Evolutionary conservation across 2,329 filamentous ascomycete genomes (phyloP).

Genomic region (Cladophialophora yegresii): DNA sequence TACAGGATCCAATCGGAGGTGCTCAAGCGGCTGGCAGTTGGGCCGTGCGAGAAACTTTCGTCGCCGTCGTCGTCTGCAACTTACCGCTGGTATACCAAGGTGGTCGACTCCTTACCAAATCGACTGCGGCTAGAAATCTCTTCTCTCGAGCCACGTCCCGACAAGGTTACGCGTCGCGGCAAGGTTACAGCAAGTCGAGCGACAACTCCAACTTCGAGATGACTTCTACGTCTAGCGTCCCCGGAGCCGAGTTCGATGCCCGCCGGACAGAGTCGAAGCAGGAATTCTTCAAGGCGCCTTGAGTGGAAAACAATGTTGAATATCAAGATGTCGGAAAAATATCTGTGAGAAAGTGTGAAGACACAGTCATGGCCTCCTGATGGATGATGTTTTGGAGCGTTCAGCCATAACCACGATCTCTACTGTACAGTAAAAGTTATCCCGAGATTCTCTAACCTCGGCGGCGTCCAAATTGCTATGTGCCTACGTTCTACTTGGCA

Average conservation of each 20-base stretch:
- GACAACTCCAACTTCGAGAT: conserved; percentile 17
- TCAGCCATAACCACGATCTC: not conserved
- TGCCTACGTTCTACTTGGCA: not conserved
- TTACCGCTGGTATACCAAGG: conserved; percentile 47
- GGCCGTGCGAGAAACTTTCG: conserved; percentile 51
- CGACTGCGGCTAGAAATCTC: not conserved
- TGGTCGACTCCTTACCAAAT: conserved; percentile 11
- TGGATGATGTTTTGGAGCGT: not conserved
- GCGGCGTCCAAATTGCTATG: not conserved
- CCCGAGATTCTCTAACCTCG: not conserved
- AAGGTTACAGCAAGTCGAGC: conserved; percentile 21
- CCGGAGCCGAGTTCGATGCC: not conserved
- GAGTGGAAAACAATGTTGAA: not conserved
- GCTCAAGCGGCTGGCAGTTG: conserved; percentile 48
- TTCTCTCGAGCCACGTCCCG: conserved; percentile 17
- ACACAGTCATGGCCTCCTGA: not conserved
- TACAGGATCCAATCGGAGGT: conserved; percentile 43
- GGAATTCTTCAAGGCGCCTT: not conserved
- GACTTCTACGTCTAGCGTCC: not conserved
- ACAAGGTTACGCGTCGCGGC: conserved; percentile 17
- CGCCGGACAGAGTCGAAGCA: not conserved
- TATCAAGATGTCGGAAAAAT: not conserved
- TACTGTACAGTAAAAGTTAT: not conserved
- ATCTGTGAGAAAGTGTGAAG: not conserved
- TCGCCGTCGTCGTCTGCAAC: conserved; percentile 49